These are phyloP conservation scores for Kickxella alabastrina DNA, from an alignment of 192 early-diverging fungal genomes.

Conservation along the genomic window DNA sequence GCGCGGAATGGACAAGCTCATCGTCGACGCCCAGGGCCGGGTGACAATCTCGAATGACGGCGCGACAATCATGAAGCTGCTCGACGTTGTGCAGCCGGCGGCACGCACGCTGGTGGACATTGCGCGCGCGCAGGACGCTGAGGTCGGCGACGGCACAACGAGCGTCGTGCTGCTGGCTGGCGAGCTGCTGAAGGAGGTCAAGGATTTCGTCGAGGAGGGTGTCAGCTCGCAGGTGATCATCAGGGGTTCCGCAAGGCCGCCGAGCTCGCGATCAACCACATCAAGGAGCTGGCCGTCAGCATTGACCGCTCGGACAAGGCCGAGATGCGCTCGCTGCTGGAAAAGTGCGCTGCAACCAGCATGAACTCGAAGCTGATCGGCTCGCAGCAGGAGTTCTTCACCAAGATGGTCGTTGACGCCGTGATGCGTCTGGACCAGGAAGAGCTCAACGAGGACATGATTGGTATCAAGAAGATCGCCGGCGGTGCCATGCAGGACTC, in stretches of 20 bases:
- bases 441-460: conserved; percentile 92
- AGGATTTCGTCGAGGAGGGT: conserved; percentile 90
- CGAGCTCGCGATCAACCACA: conserved; percentile 82
- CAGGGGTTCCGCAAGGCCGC: conserved; percentile 94
- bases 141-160: conserved; percentile 98
- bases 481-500: conserved; percentile 99
- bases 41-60: conserved; percentile 99
- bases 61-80: conserved; percentile 95
- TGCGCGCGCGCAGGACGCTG: conserved; percentile 96
- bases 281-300: conserved; percentile 87
- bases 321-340: conserved; percentile 84
- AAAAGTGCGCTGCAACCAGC: conserved; percentile 96
- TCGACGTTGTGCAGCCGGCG: conserved; percentile 98
- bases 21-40: conserved; percentile 86
- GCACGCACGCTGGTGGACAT: conserved; percentile 98
- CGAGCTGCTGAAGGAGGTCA: conserved; percentile 94
- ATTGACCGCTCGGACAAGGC: conserved; percentile 75
- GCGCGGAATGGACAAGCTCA: conserved; percentile 99
- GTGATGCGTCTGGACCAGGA: conserved; percentile 94
- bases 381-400: conserved; percentile 96
- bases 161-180: conserved; percentile 95
- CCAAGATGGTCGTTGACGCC: conserved; percentile 97
- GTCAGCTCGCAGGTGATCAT: conserved; percentile 92
- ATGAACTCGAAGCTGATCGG: conserved; percentile 99
- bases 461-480: conserved; percentile 97